Conservation (phyloP, 768 basidiomycete species). For the Lentinula detonsa region DNA sequence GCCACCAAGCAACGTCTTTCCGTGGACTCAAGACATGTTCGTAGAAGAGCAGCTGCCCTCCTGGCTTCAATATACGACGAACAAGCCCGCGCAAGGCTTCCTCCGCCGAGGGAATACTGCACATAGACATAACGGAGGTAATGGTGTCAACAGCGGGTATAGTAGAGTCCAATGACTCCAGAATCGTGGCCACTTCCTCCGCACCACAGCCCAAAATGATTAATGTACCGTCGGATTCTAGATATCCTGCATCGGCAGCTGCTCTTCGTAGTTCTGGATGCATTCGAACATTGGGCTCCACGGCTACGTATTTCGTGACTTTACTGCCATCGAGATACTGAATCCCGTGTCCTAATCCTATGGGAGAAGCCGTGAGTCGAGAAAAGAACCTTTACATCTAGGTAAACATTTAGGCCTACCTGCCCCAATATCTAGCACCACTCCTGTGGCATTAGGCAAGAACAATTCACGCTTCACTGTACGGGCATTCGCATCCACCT, state of each 20-base stretch:
- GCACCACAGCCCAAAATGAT: constrained; percentile 59
- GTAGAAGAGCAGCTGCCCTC: constrained; percentile 59
- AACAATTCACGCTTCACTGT: constrained; percentile 18
- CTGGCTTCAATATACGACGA: constrained; percentile 49
- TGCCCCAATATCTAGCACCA: background rate
- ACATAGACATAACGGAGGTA: background rate
- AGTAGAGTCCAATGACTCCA: constrained; percentile 24
- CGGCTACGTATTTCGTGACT: constrained; percentile 62
- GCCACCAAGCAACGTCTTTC: constrained; percentile 60
- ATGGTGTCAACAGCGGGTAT: constrained; percentile 40
- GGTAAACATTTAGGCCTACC: background rate
- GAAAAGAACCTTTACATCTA: background rate
- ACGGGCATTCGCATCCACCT: constrained; percentile 14
- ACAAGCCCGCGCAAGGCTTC: background rate
- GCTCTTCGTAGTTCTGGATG: constrained; percentile 44
- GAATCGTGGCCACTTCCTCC: constrained; percentile 46
- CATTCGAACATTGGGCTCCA: constrained; percentile 68
- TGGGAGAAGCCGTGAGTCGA: background rate
- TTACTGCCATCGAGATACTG: constrained; percentile 49
- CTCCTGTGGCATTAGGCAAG: background rate
- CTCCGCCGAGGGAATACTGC: background rate
- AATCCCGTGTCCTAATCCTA: constrained; percentile 59
- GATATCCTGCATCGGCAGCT: constrained; percentile 47
- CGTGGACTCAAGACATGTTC: constrained; percentile 62
- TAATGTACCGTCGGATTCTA: constrained; percentile 45